Conservation (phyloP, 306 rosid genomes). For the Cucurbita ficifolia region DNA sequence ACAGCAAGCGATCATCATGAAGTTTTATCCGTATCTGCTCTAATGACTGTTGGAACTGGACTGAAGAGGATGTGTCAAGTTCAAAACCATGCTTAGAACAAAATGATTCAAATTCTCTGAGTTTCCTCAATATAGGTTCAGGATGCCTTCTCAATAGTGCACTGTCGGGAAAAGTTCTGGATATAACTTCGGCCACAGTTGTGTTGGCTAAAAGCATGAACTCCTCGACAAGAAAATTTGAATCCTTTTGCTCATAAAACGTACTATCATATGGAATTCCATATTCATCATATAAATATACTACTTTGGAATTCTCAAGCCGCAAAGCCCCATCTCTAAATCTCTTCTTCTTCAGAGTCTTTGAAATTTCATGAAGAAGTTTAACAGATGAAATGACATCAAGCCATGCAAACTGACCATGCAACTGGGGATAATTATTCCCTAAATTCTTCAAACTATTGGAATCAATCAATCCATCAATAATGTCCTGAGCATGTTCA, state of each 20-base stretch:
- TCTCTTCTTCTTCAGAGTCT: constrained; percentile 44
- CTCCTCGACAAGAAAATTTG: constrained; percentile 74
- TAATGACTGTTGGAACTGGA: constrained; percentile 41
- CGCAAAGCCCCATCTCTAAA: constrained; percentile 54
- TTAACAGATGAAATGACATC: constrained; percentile 48
- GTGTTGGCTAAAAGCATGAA: constrained; percentile 78
- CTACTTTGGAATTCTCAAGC: constrained; percentile 53
- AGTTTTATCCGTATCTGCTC: constrained; percentile 52
- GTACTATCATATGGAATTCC: constrained; percentile 53
- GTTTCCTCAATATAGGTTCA: constrained; percentile 62
- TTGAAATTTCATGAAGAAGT: constrained; percentile 44
- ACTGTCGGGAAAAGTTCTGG: constrained; percentile 61
- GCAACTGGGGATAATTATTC: constrained; percentile 32
- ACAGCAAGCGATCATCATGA: constrained; percentile 52
- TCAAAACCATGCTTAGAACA: constrained; percentile 68
- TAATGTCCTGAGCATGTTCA: constrained; percentile 57
- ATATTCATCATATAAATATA: constrained; percentile 40
- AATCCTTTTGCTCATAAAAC: constrained; percentile 36
- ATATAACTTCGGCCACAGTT: constrained; percentile 70
- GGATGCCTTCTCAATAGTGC: constrained; percentile 87
- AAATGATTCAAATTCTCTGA: constrained; percentile 62
- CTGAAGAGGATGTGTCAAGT: constrained; percentile 62
- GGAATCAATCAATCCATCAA: constrained; percentile 29
- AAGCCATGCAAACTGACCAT: constrained; percentile 50
- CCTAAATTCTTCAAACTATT: constrained; percentile 14